Evolutionary conservation across 1,284 basidiomycete species (phyloP).

Genomic region (Cutaneotrichosporon cyanovorans): DNA sequence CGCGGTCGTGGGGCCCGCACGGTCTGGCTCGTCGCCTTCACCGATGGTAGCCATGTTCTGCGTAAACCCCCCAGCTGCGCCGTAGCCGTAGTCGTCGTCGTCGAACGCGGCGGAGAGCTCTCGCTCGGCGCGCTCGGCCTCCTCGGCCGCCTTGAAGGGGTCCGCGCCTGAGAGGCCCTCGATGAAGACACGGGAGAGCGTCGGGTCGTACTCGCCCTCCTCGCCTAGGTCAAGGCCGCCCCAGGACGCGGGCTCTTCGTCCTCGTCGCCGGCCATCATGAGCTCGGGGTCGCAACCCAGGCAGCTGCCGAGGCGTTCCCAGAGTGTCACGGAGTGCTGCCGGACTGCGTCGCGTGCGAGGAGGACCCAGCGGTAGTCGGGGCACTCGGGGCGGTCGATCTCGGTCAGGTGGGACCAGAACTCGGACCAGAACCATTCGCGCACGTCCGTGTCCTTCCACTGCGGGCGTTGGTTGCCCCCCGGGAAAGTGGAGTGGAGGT

Average conservation of each 20-base stretch:
- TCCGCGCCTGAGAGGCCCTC: constrained; percentile 33
- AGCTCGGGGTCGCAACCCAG: constrained; percentile 43
- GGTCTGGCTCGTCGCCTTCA: constrained; percentile 13
- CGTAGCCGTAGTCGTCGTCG: constrained; percentile 15
- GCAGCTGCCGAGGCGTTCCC: constrained; percentile 43
- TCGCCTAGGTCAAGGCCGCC: constrained; percentile 36
- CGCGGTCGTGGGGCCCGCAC: background rate
- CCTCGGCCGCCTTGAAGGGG: constrained; percentile 15
- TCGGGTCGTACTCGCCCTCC: constrained; percentile 31
- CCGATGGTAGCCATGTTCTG: constrained; percentile 23
- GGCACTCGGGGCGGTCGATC: constrained; percentile 27
- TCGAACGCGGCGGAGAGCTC: constrained; percentile 26
- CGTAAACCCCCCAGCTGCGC: background rate
- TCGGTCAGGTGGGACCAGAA: constrained; percentile 34
- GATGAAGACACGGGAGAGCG: constrained; percentile 34
- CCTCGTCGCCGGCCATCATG: constrained; percentile 40
- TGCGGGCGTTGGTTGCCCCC: constrained; percentile 20
- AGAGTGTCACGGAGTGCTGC: constrained; percentile 31
- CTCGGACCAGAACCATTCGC: constrained; percentile 41
- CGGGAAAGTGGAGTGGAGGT: constrained; percentile 39
- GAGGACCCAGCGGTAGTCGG: constrained; percentile 42
- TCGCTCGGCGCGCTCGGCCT: constrained; percentile 12
- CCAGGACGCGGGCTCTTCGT: constrained; percentile 33
- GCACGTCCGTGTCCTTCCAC: constrained; percentile 35
- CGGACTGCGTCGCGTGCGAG: constrained; percentile 36